A percentile compares a stretch with the other conserved stretches of the same genome.
phyloP scores from a whole-genome alignment of 1,284 basidiomycete species.

The Leccinum pachyderme region DNA sequence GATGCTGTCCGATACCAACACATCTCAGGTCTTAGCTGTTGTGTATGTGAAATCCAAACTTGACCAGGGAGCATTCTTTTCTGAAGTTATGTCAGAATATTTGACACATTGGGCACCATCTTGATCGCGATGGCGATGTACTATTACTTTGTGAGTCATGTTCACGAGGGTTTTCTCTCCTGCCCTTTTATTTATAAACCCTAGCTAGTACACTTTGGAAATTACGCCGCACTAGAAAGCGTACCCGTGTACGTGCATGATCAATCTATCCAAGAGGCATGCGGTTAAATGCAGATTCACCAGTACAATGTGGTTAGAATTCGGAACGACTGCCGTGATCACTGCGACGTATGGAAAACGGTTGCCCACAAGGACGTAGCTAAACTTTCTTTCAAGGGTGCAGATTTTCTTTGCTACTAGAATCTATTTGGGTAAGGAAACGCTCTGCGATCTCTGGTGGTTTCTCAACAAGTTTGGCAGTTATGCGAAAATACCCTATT shows the following conservation, averaged over 20 bases:
- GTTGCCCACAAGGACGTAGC: background rate
- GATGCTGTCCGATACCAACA: background rate
- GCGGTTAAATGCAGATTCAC: background rate
- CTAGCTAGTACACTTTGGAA: conserved; percentile 3
- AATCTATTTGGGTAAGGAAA: conserved; percentile 10
- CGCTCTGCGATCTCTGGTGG: background rate
- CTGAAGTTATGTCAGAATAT: background rate
- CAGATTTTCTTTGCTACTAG: conserved; percentile 7
- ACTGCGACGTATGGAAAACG: conserved; percentile 4
- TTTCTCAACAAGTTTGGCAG: background rate
- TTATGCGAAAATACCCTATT: conserved; percentile 12
- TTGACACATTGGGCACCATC: conserved; percentile 2
- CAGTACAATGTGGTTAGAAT: conserved; percentile 6
- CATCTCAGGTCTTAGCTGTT: conserved; percentile 5
- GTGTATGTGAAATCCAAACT: background rate
- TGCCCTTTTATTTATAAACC: background rate
- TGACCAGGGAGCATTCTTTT: background rate
- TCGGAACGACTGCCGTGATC: conserved; percentile 1
- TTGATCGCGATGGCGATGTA: conserved; percentile 1
- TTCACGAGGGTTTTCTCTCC: background rate
- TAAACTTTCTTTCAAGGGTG: conserved; percentile 3
- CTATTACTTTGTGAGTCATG: conserved; percentile 6
- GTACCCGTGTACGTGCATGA: conserved; percentile 7
- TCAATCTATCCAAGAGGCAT: background rate
- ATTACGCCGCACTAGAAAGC: background rate